These are phyloP conservation scores for Trifolium pratense DNA, from an alignment of 306 rosid genomes.

Conservation along the genomic window DNA sequence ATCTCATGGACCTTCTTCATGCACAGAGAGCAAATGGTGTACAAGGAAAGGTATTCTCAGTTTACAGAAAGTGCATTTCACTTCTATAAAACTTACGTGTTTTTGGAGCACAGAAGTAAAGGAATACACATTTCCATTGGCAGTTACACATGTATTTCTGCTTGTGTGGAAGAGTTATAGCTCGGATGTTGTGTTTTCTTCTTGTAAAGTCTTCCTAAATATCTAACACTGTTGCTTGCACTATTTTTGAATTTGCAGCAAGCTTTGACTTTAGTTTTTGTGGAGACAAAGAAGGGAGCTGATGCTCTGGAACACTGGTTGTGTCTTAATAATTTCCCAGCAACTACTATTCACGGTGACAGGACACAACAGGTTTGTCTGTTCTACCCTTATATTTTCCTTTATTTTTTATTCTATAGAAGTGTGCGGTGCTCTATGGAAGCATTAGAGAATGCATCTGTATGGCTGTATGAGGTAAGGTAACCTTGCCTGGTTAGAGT, in stretches of 20 bases:
- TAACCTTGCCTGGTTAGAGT: background rate
- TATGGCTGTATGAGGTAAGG: no score
- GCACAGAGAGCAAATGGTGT: conserved; percentile 90
- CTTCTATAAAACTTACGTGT: background rate
- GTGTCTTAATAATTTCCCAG: conserved; percentile 83
- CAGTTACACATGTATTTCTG: background rate
- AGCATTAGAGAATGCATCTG: background rate
- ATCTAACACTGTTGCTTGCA: background rate
- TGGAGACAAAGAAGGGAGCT: conserved; percentile 99
- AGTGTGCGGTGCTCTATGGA: background rate
- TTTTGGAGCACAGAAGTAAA: conserved; percentile 8
- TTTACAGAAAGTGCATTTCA: conserved; percentile 25
- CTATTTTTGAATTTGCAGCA: conserved; percentile 63
- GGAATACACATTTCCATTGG: background rate
- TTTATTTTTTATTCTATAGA: background rate
- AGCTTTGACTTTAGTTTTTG: conserved; percentile 92
- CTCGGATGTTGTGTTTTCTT: conserved; percentile 8
- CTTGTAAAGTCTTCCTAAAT: background rate
- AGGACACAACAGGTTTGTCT: conserved; percentile 90
- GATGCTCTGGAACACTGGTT: conserved; percentile 94
- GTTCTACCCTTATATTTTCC: conserved; percentile 15
- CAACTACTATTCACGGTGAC: conserved; percentile 97
- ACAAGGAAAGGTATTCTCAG: conserved; percentile 78
- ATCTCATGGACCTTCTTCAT: conserved; percentile 99
- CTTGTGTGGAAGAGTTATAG: background rate